Evolutionary conservation across 2,329 filamentous ascomycete species (phyloP).

Genomic region (Aspergillus neoniger): DNA sequence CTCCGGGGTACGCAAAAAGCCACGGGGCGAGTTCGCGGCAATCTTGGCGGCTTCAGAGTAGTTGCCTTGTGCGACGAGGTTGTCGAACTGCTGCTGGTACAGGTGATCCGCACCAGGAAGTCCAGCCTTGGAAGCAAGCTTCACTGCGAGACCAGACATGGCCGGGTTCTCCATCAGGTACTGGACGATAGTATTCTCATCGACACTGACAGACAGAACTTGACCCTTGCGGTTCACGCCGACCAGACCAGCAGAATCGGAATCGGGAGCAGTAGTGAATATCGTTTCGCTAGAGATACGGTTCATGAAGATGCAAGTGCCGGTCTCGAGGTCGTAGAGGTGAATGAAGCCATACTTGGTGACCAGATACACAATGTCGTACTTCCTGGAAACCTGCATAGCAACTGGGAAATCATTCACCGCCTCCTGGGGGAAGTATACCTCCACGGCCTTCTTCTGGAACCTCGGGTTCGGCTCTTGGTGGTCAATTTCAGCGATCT

Average conservation of each 20-base stretch:
- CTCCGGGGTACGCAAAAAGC: conserved; percentile 89
- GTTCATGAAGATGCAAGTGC: conserved; percentile 98
- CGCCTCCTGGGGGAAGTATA: conserved; percentile 95
- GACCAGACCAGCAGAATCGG: conserved; percentile 81
- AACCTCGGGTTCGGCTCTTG: conserved; percentile 85
- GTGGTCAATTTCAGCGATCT: conserved; percentile 97
- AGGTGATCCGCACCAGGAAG: conserved; percentile 92
- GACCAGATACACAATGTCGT: conserved; percentile 94
- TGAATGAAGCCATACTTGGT: conserved; percentile 99
- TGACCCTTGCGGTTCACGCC: conserved; percentile 98
- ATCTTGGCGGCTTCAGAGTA: conserved; percentile 91
- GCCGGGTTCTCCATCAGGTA: conserved; percentile 97
- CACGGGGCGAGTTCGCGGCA: conserved; percentile 92
- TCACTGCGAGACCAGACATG: conserved; percentile 90
- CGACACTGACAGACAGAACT: conserved; percentile 88
- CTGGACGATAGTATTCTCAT: conserved; percentile 86
- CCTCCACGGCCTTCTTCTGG: conserved; percentile 93
- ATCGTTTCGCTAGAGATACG: conserved; percentile 99
- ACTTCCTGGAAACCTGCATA: conserved; percentile 95
- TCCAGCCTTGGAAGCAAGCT: conserved; percentile 90
- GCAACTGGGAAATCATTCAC: conserved; percentile 97
- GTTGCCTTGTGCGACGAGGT: conserved; percentile 75
- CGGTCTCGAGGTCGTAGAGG: conserved; percentile 95
- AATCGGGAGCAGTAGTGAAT: conserved; percentile 87
- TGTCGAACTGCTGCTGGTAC: conserved; percentile 90